phyloP scores from a whole-genome alignment of 352 stramenopile species.

The Globisporangium mamillatum region DNA sequence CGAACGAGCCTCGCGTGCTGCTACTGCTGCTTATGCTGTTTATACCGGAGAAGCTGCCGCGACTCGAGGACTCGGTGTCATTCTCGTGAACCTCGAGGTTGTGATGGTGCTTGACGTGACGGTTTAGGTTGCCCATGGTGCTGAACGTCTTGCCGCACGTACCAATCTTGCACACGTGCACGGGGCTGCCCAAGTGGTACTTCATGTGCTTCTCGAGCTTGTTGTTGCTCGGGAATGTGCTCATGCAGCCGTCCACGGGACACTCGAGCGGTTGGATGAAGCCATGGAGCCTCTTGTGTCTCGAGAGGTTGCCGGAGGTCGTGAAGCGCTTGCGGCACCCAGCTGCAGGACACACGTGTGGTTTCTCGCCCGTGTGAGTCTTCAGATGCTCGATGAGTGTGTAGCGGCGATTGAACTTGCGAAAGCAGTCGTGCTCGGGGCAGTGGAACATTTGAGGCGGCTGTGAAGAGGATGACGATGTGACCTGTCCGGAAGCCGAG shows the following conservation, averaged over 20 bases:
- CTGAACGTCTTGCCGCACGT: slow-evolving; percentile 60
- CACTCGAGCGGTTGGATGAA: slow-evolving; percentile 38
- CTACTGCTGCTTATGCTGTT: not conserved
- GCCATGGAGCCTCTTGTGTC: slow-evolving; percentile 51
- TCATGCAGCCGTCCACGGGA: slow-evolving; percentile 33
- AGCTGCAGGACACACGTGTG: slow-evolving; percentile 37
- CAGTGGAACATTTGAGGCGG: slow-evolving; percentile 22
- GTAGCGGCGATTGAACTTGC: slow-evolving; percentile 44
- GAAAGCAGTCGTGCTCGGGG: slow-evolving; percentile 22
- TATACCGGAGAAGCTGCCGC: not conserved
- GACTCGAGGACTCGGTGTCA: not conserved
- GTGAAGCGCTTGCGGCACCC: slow-evolving; percentile 50
- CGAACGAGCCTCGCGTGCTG: not conserved
- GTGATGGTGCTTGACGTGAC: slow-evolving; percentile 47
- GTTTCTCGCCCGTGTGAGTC: slow-evolving; percentile 52
- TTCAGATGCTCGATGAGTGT: slow-evolving; percentile 52
- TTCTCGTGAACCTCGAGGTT: not conserved
- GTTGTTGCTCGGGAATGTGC: slow-evolving; percentile 38
- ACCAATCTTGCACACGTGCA: slow-evolving; percentile 40
- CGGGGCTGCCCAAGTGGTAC: slow-evolving; percentile 37
- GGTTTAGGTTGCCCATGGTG: slow-evolving; percentile 54
- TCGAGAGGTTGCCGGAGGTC: slow-evolving; percentile 52
- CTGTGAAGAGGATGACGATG: not conserved
- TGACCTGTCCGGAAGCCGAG: not conserved
- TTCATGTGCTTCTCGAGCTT: slow-evolving; percentile 56